A percentile compares a stretch with the other conserved stretches of the same genome.
These are phyloP conservation scores for Cyphellophora europaea DNA, from an alignment of 2,329 filamentous ascomycete species.

Conservation along the genomic window DNA sequence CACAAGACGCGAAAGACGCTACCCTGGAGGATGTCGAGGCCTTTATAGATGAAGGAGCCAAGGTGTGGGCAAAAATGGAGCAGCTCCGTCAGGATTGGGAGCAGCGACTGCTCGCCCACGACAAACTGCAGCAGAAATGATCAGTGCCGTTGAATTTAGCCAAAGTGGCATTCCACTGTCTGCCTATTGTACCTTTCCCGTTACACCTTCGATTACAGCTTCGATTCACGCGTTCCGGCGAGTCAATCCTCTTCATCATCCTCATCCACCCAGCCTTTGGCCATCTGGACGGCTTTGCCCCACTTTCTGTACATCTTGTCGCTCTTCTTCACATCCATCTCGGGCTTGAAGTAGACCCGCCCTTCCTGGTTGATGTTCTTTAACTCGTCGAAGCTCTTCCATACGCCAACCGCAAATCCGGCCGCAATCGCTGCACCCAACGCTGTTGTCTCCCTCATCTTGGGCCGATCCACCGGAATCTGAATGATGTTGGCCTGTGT, in stretches of 20 bases:
- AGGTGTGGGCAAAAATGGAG: conserved; percentile 65
- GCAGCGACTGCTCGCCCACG: conserved; percentile 31
- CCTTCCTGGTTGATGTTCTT: conserved; percentile 63
- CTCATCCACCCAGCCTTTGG: conserved; percentile 55
- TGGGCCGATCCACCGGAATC: conserved; percentile 71
- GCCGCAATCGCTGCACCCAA: conserved; percentile 83
- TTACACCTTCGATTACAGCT: no score
- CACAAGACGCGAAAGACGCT: conserved; percentile 46
- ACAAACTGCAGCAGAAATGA: conserved; percentile 16
- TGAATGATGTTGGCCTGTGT: conserved; percentile 75
- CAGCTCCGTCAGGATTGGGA: conserved; percentile 59
- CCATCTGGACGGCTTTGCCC: conserved; percentile 71
- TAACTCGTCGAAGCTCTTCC: conserved; percentile 66
- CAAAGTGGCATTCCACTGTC: not conserved
- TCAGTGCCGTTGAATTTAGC: no score
- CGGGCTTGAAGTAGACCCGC: conserved; percentile 60
- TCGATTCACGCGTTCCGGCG: no score
- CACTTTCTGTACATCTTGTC: conserved; percentile 59
- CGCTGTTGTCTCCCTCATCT: conserved; percentile 82
- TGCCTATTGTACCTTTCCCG: not conserved
- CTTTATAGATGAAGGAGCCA: conserved; percentile 53
- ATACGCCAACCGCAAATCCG: conserved; percentile 69
- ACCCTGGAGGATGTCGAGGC: conserved; percentile 51
- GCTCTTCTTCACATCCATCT: conserved; percentile 50
- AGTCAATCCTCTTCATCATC: conserved; percentile 10